Conservation (phyloP, 2,329 filamentous ascomycete species). For the Ascochyta rabiei region DNA sequence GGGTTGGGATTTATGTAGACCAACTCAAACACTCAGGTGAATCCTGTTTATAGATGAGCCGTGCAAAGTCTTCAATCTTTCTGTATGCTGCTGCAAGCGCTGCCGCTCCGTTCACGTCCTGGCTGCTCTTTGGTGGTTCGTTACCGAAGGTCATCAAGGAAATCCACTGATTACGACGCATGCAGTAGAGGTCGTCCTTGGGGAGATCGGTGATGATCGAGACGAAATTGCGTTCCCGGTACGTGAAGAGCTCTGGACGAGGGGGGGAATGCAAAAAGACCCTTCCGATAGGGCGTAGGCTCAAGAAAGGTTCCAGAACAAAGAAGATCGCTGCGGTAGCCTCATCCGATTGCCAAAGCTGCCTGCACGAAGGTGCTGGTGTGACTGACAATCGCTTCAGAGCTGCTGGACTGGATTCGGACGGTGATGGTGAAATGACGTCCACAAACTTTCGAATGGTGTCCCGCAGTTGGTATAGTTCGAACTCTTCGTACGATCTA, state of each 20-base stretch:
- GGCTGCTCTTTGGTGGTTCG: background rate
- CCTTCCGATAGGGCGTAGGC: background rate
- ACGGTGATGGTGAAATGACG: background rate
- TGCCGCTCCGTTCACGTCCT: background rate
- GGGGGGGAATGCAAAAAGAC: background rate
- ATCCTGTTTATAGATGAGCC: conserved; percentile 2
- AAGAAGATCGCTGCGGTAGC: conserved; percentile 9
- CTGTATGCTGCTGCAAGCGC: background rate
- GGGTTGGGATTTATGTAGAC: background rate
- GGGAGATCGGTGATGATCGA: background rate
- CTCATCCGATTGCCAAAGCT: conserved; percentile 13
- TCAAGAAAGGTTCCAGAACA: conserved; percentile 14
- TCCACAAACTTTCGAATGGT: conserved; percentile 8
- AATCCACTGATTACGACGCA: conserved; percentile 1
- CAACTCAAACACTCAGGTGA: background rate
- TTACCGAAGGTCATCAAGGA: background rate
- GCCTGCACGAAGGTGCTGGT: background rate
- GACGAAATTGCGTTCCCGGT: background rate
- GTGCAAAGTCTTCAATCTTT: conserved; percentile 6
- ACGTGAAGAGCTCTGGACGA: background rate
- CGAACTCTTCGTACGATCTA: conserved; percentile 8
- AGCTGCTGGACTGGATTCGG: background rate
- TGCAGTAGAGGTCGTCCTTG: background rate
- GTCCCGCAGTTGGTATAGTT: conserved; percentile 11
- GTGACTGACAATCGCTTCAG: background rate